phyloP scores from a whole-genome alignment of 139 green algal genomes.

The Cymbomonas tetramitiformis region DNA sequence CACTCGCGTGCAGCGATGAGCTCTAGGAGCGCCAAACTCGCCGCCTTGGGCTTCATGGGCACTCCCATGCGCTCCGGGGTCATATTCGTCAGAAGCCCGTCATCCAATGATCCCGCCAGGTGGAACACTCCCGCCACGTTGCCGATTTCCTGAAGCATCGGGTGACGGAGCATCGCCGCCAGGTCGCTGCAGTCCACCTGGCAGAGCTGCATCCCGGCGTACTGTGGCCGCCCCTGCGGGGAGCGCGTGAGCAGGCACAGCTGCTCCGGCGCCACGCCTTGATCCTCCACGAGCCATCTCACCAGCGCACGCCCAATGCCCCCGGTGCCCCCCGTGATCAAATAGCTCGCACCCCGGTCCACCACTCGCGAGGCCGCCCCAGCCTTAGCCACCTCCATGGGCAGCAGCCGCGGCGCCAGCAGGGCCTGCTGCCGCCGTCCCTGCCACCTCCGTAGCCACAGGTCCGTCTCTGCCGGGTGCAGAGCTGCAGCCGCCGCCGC shows the following conservation, averaged over 20 bases:
- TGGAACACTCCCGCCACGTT: not conserved
- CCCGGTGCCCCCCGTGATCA: not conserved
- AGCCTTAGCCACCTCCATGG: too few relatives aligned
- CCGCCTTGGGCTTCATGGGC: not conserved
- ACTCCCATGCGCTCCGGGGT: not conserved
- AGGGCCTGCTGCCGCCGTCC: too few relatives aligned
- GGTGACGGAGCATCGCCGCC: not conserved
- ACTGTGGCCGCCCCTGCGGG: not conserved
- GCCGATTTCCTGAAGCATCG: not conserved
- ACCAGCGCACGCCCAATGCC: not conserved
- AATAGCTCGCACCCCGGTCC: too few relatives aligned
- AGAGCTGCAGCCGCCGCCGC: too few relatives aligned
- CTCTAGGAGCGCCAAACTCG: not conserved
- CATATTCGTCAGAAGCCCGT: not conserved
- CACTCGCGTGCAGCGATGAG: not conserved
- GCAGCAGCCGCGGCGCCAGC: too few relatives aligned
- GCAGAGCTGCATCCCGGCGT: not conserved
- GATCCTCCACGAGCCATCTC: not conserved
- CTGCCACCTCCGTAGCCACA: too few relatives aligned
- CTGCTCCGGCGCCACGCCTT: not conserved
- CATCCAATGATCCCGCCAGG: not conserved
- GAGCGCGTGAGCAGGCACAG: not conserved
- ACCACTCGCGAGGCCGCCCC: too few relatives aligned
- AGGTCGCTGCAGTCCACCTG: not conserved
- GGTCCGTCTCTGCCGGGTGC: too few relatives aligned